phyloP scores from a whole-genome alignment of 2,329 filamentous ascomycete species.

The Fusarium palustre region DNA sequence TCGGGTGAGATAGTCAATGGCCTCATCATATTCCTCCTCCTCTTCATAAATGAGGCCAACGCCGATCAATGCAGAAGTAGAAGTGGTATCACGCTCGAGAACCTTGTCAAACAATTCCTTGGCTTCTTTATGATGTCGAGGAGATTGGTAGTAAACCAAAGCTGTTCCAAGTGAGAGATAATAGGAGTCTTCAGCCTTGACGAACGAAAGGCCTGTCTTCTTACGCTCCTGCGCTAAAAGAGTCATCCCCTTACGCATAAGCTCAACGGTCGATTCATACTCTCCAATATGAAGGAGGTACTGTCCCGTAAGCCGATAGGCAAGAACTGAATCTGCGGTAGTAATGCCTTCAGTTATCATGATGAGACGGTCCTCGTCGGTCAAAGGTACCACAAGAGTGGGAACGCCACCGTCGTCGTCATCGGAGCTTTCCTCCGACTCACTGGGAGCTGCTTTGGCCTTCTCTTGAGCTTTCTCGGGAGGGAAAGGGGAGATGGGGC shows the following conservation, averaged over 20 bases:
- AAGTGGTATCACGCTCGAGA: slow-evolving; percentile 78
- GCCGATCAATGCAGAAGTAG: slow-evolving; percentile 85
- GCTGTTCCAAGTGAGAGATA: slow-evolving; percentile 86
- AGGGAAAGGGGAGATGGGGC: slow-evolving; percentile 85
- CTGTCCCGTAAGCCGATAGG: slow-evolving; percentile 83
- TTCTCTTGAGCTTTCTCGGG: slow-evolving; percentile 47
- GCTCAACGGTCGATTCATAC: slow-evolving; percentile 82
- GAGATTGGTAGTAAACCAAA: slow-evolving; percentile 89
- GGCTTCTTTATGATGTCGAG: slow-evolving; percentile 89
- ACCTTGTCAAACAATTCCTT: slow-evolving; percentile 87
- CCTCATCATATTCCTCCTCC: slow-evolving; percentile 86
- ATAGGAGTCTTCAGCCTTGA: slow-evolving; percentile 78
- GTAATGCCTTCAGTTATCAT: slow-evolving; percentile 82
- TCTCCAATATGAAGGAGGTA: slow-evolving; percentile 90
- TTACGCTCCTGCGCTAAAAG: slow-evolving; percentile 69
- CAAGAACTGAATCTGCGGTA: slow-evolving; percentile 77
- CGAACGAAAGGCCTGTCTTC: slow-evolving; percentile 76
- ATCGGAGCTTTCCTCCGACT: slow-evolving; percentile 68
- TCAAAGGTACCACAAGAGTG: slow-evolving; percentile 68
- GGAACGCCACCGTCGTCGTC: slow-evolving; percentile 68
- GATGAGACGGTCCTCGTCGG: slow-evolving; percentile 81
- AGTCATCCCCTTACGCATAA: slow-evolving; percentile 78
- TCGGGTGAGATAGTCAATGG: slow-evolving; percentile 81
- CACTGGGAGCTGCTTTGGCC: slow-evolving; percentile 44
- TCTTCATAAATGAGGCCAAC: slow-evolving; percentile 93